Conservation (phyloP, 352 stramenopile species). For the Lagenidium giganteum region DNA sequence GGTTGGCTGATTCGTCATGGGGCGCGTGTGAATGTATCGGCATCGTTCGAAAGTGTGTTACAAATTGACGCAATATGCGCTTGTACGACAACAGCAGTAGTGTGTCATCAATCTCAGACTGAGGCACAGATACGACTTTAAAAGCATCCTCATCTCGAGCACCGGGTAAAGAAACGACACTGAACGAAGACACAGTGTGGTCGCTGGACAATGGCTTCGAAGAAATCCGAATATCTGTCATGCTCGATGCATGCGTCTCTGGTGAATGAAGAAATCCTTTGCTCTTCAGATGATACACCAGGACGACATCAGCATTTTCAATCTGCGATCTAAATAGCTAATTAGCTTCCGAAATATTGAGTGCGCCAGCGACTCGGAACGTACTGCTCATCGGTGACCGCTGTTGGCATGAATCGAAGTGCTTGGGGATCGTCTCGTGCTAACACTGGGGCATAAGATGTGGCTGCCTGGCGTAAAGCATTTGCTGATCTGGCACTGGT, state of each 20-base stretch:
- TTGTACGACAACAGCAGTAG: conserved; percentile 64
- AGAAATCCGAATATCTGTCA: conserved; percentile 59
- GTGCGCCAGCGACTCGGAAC: too few species aligned
- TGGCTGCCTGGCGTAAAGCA: conserved; percentile 1
- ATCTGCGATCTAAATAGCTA: conserved; percentile 23
- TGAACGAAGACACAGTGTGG: conserved; percentile 25
- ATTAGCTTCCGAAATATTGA: conserved; percentile 3
- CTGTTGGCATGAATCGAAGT: conserved; percentile 56
- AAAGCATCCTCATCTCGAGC: conserved; percentile 69
- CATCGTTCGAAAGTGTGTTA: conserved; percentile 24
- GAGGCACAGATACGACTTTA: conserved; percentile 40
- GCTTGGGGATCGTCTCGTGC: conserved; percentile 34
- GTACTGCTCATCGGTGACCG: conserved; percentile 47
- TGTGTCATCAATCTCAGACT: conserved; percentile 48
- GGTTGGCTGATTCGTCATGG: conserved; percentile 3
- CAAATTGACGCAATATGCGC: conserved; percentile 26
- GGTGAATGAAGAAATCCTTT: conserved; percentile 61
- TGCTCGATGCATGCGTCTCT: conserved; percentile 55
- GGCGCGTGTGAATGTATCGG: not conserved
- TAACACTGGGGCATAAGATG: conserved; percentile 26
- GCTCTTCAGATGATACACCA: conserved; percentile 47
- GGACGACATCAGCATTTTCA: conserved; percentile 40
- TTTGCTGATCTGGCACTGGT: conserved; percentile 18
- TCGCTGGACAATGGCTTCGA: conserved; percentile 40
- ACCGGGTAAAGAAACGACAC: conserved; percentile 37